phyloP scores from a whole-genome alignment of 2,329 filamentous ascomycete genomes.

The Xylariomycetidae sp. region DNA sequence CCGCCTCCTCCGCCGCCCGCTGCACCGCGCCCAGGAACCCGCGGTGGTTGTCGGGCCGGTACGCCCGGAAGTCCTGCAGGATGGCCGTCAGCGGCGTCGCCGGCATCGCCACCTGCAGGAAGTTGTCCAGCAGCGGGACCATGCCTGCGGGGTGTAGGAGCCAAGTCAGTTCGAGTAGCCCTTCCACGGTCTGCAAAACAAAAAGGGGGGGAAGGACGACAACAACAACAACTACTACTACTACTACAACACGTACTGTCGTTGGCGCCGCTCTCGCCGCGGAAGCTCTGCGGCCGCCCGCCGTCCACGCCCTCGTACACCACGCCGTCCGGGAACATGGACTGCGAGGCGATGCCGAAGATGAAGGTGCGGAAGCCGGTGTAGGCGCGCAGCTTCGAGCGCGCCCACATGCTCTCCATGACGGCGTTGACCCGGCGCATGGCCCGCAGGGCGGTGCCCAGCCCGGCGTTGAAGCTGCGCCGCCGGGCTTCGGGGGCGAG shows the following conservation, averaged over 20 bases:
- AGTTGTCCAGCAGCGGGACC: slow-evolving; percentile 82
- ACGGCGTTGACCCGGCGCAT: slow-evolving; percentile 67
- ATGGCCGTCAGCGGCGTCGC: slow-evolving; percentile 83
- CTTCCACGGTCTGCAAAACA: background rate
- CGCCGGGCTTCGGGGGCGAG: slow-evolving; percentile 33
- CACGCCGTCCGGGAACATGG: slow-evolving; percentile 90
- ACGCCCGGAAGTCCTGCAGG: slow-evolving; percentile 80
- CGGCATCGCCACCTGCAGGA: slow-evolving; percentile 83
- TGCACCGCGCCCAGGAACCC: slow-evolving; percentile 73
- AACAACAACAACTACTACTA: too few species aligned
- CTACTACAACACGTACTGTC: too few species aligned
- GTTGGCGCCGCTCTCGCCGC: slow-evolving; percentile 89
- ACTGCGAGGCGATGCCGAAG: slow-evolving; percentile 88
- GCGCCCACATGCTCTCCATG: slow-evolving; percentile 90
- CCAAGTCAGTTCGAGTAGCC: too few species aligned
- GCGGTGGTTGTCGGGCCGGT: slow-evolving; percentile 83
- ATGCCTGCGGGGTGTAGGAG: too few species aligned
- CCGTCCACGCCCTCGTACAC: slow-evolving; percentile 79
- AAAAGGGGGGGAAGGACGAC: too few species aligned
- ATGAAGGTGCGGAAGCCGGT: slow-evolving; percentile 93
- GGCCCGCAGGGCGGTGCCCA: slow-evolving; percentile 54
- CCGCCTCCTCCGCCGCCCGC: slow-evolving; percentile 39
- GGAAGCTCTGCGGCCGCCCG: slow-evolving; percentile 67
- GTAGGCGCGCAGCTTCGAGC: slow-evolving; percentile 78
- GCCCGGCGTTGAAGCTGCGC: slow-evolving; percentile 56